Conservation (phyloP, 2,329 filamentous ascomycete genomes). For the Epichloe gansuensis region DNA sequence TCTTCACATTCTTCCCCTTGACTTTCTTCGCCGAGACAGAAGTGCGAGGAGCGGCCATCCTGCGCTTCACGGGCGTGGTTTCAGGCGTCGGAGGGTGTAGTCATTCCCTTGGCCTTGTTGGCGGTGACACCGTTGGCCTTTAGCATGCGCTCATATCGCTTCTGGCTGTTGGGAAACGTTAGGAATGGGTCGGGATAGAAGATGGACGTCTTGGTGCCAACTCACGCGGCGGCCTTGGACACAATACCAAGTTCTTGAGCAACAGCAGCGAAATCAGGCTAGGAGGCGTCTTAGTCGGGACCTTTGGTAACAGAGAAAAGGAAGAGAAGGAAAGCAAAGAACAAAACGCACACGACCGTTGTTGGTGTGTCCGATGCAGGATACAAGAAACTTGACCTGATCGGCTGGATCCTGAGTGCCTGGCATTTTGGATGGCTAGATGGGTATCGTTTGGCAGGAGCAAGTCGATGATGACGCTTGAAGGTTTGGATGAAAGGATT, state of each 20-base stretch:
- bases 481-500: background rate
- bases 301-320: background rate
- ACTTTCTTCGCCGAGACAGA: slow-evolving; percentile 15
- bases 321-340: background rate
- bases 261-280: slow-evolving; percentile 58
- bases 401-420: slow-evolving; percentile 31
- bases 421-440: slow-evolving; percentile 7
- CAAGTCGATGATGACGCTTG: too few relatives aligned
- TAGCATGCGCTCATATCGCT: slow-evolving; percentile 55
- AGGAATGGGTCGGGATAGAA: background rate
- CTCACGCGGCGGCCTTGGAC: slow-evolving; percentile 59
- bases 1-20: slow-evolving; percentile 13
- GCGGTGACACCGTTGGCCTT: slow-evolving; percentile 40
- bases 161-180: slow-evolving; percentile 35
- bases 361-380: slow-evolving; percentile 49
- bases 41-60: slow-evolving; percentile 14
- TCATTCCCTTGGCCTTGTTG: slow-evolving; percentile 8
- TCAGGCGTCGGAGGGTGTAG: slow-evolving; percentile 3
- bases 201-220: slow-evolving; percentile 10
- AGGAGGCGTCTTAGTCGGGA: background rate
- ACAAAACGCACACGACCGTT: slow-evolving; percentile 42
- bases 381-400: slow-evolving; percentile 54
- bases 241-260: slow-evolving; percentile 51
- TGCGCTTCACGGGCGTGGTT: slow-evolving; percentile 18
- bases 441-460: background rate